Evolutionary conservation across 371 early-diverging fungal species (phyloP), one percentile per base, ranked within the genome.

Genomic region (Lichtheimia hyalospora): DNA sequence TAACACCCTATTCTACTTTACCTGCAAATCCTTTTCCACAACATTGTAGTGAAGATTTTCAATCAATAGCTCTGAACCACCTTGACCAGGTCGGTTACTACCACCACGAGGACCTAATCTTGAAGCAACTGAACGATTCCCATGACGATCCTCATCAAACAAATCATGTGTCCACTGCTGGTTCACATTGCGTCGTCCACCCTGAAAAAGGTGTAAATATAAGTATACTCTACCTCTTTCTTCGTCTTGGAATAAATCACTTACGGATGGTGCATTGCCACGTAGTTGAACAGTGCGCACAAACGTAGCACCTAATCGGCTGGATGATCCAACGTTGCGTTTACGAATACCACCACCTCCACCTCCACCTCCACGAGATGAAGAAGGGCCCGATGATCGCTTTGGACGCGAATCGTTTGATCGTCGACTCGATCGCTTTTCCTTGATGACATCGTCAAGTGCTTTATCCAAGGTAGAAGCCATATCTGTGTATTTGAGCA

Each of bases 381-480:
- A 53, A 12, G 52, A 49, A 41, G 66, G 51, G 55, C 65, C 59
- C 20, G 63, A 62, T 28, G 68, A 64, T 5, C 59, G 68, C 49
- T 62, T 66, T 40, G 40, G 13, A 40, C 57, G 40, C 58, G 41
- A 60, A 64, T 56, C 54, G n/a, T 20, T 48, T 18, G 25, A 46
- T 54, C 60, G 70, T 58, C 59, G 67, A 27, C 57, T 60, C 10
- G 48, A 51, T 68, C 68, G 75, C 48, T 73, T 64, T 15, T 68
- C 68, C 54, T 64, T 73, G 52, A 83, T 83, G 25, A 77, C 81
- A 51, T 84, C 81, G 44, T 82, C 85, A 41, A 84, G 75, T 46
- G 82, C 80, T 54, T 64, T 64, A 60, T 82, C 79, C 51, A 84
- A 66, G 60, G 62, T 59, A 39, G 68, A 71, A 41, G 75, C 63